Evolutionary conservation across 129 eudicot genomes (phyloP).

Genomic region (Arctium lappa): DNA sequence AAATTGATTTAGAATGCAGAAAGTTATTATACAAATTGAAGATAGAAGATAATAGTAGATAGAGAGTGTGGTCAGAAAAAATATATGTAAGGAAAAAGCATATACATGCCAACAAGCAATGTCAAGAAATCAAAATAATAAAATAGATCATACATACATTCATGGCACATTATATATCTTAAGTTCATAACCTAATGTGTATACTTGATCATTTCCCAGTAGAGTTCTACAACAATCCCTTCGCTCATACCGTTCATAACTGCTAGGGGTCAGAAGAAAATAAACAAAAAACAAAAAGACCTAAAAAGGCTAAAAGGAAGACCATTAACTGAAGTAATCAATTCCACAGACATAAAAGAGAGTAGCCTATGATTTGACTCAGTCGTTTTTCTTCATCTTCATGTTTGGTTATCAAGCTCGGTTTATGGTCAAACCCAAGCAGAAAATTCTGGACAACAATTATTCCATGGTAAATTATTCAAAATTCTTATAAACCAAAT

Average conservation of each 20-base stretch:
- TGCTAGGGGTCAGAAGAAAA: neutral
- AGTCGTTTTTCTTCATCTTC: neutral
- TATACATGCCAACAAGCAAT: neutral
- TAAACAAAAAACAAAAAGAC: neutral
- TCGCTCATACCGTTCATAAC: neutral
- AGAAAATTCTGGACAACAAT: neutral
- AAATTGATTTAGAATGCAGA: too few relatives aligned
- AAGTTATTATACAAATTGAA: too few relatives aligned
- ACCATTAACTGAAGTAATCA: neutral
- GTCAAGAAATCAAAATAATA: neutral
- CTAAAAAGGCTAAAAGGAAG: neutral
- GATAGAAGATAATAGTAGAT: neutral
- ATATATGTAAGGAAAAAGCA: neutral
- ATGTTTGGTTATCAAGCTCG: neutral
- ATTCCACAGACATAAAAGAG: too few relatives aligned
- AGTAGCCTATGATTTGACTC: neutral
- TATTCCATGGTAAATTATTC: neutral
- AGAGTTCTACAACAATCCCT: neutral
- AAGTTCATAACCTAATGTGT: neutral
- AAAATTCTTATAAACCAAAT: neutral
- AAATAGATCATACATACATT: neutral
- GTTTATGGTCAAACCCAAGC: neutral
- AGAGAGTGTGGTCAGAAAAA: neutral
- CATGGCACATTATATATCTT: neutral
- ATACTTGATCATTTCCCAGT: neutral